Conservation (phyloP, 2,329 filamentous ascomycete genomes). For the Phialophora macrospora region DNA sequence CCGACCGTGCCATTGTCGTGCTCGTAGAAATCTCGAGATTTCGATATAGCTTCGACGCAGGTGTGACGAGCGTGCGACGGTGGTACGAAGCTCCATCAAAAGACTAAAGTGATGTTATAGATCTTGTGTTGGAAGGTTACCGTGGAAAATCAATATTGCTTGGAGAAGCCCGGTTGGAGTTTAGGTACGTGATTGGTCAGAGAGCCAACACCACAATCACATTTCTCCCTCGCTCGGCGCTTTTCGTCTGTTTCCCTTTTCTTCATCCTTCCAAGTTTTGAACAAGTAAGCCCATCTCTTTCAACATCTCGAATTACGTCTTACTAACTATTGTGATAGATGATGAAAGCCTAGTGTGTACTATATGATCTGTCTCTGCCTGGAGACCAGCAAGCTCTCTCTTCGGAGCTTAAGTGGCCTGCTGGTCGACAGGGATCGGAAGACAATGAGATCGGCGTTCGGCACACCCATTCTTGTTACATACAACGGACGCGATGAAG, state of each 20-base stretch:
- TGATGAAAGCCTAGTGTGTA: constrained; percentile 98
- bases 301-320: not conserved
- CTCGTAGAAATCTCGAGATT: constrained; percentile 47
- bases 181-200: not conserved
- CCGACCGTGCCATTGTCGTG: constrained; percentile 20
- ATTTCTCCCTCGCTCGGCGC: constrained; percentile 40
- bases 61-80: constrained; percentile 35
- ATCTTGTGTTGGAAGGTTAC: not conserved
- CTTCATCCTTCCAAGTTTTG: constrained; percentile 99
- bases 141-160: not conserved
- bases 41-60: constrained; percentile 45
- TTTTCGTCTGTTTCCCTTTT: constrained; percentile 61
- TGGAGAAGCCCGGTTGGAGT: constrained; percentile 10
- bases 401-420: constrained; percentile 87
- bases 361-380: constrained; percentile 78
- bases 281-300: constrained; percentile 70
- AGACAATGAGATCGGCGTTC: constrained; percentile 89
- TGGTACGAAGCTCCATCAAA: constrained; percentile 26
- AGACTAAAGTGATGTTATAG: not conserved
- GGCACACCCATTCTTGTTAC: constrained; percentile 98
- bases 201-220: constrained; percentile 2
- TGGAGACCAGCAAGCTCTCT: constrained; percentile 78
- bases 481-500: constrained; percentile 90
- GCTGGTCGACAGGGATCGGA: constrained; percentile 68
- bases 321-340: constrained; percentile 30